Base-by-base conservation (phyloP, 768 basidiomycete genomes). In the Terana coerulea region DNA sequence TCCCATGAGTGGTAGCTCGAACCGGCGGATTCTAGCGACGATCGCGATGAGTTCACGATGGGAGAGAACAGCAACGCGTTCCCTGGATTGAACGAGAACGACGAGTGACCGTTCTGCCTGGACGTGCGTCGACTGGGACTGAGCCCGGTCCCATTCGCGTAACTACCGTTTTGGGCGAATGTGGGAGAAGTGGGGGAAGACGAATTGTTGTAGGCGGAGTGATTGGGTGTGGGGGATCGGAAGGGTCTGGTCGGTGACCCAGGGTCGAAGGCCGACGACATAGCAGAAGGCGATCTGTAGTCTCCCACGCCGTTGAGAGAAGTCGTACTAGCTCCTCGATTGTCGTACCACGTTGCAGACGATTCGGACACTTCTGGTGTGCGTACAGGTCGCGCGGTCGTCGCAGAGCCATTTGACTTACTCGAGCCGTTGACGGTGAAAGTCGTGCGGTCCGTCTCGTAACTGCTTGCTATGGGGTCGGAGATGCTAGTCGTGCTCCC, bases 1-100 rank as follows among this genome's bases (percentile, higher is more conserved):
- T 89, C 86, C 78, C 77, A 83, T 3, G 89, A 89, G 63, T 91
- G 89, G 65, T 88, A 92, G 66, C 91, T 92, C 2, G 91, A 93
- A 14, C 91, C 88, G 30, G 75, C 77, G 9, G 89, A 91, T 52
- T 84, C 87, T 19, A 92, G 69, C 5, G 91, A 92, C 12, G 88
- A 87, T 25, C 83, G 78, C 25, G 90, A 91, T 6, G 87, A 86
- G 55, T 84, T 91, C 14, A 76, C 77, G 15, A 86, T 68, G 3
- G 87, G 83, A 31, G 85, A 83, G 47, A 91, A 77, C n/a, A 84
- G 72, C 45, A 86, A 75, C 1, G 79, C 76, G 48, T 80, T 78
- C 30, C 77, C 47, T 2, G 54, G 47, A 15, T 53, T 51, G 30
- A 77, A 66, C 39, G 72, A 73, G 25, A 78, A 61, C 21, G 59